Conservation (phyloP, 345 rosid species). For the Xanthoceras sorbifolium region DNA sequence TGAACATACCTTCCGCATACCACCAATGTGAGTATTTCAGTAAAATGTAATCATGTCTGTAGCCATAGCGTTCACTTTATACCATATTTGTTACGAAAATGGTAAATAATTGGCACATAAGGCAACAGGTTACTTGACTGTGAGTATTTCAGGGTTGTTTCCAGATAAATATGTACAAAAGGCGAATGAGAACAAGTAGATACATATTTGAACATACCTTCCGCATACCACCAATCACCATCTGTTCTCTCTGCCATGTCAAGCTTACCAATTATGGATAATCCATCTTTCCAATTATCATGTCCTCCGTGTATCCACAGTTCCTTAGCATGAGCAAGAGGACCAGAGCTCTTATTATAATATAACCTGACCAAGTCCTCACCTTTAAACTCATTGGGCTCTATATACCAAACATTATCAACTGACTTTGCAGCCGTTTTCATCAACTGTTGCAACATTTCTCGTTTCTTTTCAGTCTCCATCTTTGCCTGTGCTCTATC, state of each 20-base stretch:
- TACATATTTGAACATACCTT: slow-evolving; percentile 46
- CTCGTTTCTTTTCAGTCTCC: slow-evolving; percentile 58
- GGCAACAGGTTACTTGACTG: no score
- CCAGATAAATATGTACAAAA: neutral
- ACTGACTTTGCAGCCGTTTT: slow-evolving; percentile 50
- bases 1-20: no score
- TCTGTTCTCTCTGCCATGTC: slow-evolving; percentile 47
- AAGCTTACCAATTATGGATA: slow-evolving; percentile 64
- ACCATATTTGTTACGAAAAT: no score
- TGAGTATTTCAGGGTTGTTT: no score
- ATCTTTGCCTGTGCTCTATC: slow-evolving; percentile 69
- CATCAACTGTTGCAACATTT: slow-evolving; percentile 42
- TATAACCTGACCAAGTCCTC: slow-evolving; percentile 54
- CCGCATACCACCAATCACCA: slow-evolving; percentile 84
- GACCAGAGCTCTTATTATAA: slow-evolving; percentile 75
- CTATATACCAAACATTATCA: slow-evolving; percentile 70
- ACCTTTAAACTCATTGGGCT: slow-evolving; percentile 64
- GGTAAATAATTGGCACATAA: no score
- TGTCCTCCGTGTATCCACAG: slow-evolving; percentile 93
- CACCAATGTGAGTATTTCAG: no score
- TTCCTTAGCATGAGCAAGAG: slow-evolving; percentile 65
- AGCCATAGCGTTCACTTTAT: no score
- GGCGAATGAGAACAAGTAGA: neutral
- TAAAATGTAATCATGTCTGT: no score
- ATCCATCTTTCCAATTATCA: slow-evolving; percentile 77